Evolutionary conservation across 2,329 filamentous ascomycete species (phyloP).

Genomic region (Periconia sp.): DNA sequence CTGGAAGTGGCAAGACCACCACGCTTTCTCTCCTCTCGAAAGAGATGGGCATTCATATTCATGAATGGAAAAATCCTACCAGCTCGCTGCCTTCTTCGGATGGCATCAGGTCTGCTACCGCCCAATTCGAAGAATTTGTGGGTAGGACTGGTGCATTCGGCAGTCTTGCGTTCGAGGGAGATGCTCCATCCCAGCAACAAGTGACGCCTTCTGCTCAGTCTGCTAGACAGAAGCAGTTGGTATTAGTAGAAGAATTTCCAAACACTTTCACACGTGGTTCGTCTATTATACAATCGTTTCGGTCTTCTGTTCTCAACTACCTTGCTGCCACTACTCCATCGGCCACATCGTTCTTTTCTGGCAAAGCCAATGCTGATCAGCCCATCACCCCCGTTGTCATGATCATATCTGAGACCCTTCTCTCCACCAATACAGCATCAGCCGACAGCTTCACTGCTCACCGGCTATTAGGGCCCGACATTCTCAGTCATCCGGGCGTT

Average conservation of each 20-base stretch:
- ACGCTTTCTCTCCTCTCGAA: slow-evolving; percentile 77
- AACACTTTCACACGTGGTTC: slow-evolving; percentile 52
- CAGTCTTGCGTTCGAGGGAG: slow-evolving; percentile 59
- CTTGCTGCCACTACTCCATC: slow-evolving; percentile 68
- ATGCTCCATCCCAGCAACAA: slow-evolving; percentile 13
- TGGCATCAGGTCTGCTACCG: slow-evolving; percentile 69
- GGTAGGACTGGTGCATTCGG: slow-evolving; percentile 78
- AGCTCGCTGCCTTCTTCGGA: slow-evolving; percentile 61
- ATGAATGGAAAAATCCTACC: slow-evolving; percentile 89
- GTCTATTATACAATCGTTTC: slow-evolving; percentile 56
- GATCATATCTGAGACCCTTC: slow-evolving; percentile 85
- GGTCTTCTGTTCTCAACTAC: slow-evolving; percentile 73
- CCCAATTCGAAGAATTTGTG: slow-evolving; percentile 91
- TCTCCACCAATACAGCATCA: slow-evolving; percentile 81
- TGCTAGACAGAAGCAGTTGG: slow-evolving; percentile 41
- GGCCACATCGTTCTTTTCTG: slow-evolving; percentile 47
- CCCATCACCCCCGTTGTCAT: slow-evolving; percentile 70
- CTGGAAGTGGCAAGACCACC: slow-evolving; percentile 90
- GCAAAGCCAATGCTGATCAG: slow-evolving; percentile 21
- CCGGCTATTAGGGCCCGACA: slow-evolving; percentile 81
- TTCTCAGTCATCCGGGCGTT: slow-evolving; percentile 77
- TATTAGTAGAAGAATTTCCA: slow-evolving; percentile 55
- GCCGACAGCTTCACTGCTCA: slow-evolving; percentile 93
- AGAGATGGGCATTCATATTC: slow-evolving; percentile 72
- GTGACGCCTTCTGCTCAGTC: slow-evolving; percentile 12